phyloP scores from a whole-genome alignment of 2,329 filamentous ascomycete genomes.

The Alternaria rosae region DNA sequence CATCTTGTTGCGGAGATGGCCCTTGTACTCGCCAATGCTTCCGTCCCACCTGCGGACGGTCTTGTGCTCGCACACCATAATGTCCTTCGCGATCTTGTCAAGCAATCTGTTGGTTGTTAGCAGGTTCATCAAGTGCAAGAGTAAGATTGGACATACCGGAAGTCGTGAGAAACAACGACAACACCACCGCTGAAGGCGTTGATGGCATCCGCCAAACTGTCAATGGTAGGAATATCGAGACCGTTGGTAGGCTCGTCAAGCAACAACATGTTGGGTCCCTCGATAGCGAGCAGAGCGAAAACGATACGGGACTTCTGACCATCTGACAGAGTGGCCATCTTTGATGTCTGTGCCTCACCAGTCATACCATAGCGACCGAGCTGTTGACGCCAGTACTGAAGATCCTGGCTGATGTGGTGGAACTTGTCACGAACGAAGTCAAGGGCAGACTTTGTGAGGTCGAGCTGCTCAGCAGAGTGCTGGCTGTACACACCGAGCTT shows the following conservation, averaged over 20 bases:
- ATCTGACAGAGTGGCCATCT: conserved; percentile 98
- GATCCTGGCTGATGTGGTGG: conserved; percentile 86
- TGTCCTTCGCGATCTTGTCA: conserved; percentile 99
- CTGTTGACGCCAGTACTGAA: conserved; percentile 99
- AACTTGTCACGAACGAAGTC: conserved; percentile 99
- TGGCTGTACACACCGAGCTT: conserved; percentile 98
- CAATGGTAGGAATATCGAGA: conserved; percentile 98
- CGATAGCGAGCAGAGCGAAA: conserved; percentile 94
- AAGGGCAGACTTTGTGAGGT: conserved; percentile 95
- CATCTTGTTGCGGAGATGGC: conserved; percentile 99
- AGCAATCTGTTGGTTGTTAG: conserved; percentile 73
- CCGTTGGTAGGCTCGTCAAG: conserved; percentile 99
- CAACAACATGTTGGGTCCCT: conserved; percentile 95
- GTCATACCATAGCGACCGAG: conserved; percentile 92
- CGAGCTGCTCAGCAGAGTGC: conserved; percentile 97
- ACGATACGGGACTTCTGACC: conserved; percentile 98
- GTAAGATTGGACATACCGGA: conserved; percentile 71
- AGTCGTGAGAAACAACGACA: conserved; percentile 97
- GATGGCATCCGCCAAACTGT: conserved; percentile 96
- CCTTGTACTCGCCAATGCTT: conserved; percentile 93
- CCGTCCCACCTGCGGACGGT: conserved; percentile 90
- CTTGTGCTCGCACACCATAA: conserved; percentile 98
- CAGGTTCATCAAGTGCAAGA: background rate
- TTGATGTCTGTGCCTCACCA: conserved; percentile 91
- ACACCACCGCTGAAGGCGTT: conserved; percentile 96